Percentiles rank a stretch among this genome's conserved stretches.
These are phyloP conservation scores for Xanthoconium purpureum DNA, from an alignment of 768 basidiomycete genomes.

Conservation along the genomic window DNA sequence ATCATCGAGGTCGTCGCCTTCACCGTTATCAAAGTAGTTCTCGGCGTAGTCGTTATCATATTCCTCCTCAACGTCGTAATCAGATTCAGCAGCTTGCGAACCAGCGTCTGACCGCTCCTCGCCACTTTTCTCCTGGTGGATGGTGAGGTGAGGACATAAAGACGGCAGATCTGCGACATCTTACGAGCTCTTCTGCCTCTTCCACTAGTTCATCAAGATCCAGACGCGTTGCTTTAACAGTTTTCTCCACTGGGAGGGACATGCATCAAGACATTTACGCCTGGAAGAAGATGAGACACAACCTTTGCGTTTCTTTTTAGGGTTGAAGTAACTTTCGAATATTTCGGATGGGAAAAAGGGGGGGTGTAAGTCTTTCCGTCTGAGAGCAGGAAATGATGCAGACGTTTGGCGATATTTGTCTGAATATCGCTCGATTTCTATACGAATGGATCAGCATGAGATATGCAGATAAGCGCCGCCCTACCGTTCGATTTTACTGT, in stretches of 20 bases:
- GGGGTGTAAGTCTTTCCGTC: constrained; percentile 64
- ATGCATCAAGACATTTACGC: background rate
- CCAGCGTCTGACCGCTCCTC: constrained; percentile 67
- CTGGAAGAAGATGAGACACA: background rate
- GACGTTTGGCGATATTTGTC: constrained; percentile 75
- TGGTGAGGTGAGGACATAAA: background rate
- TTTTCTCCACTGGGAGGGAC: constrained; percentile 28
- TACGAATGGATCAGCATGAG: constrained; percentile 1
- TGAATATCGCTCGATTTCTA: constrained; percentile 78
- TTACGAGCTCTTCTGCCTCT: constrained; percentile 58
- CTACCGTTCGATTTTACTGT: constrained; percentile 59
- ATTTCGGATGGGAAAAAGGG: constrained; percentile 78
- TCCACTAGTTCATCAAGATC: constrained; percentile 70
- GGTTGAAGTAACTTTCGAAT: constrained; percentile 78
- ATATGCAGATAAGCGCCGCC: constrained; percentile 1
- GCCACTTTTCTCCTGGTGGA: constrained; percentile 60
- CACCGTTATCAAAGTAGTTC: constrained; percentile 90
- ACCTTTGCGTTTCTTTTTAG: constrained; percentile 60
- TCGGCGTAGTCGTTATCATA: constrained; percentile 90
- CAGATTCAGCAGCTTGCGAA: constrained; percentile 62
- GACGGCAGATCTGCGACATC: background rate
- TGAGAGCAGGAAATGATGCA: constrained; percentile 60
- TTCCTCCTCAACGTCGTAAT: constrained; percentile 87
- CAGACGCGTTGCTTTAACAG: constrained; percentile 39
- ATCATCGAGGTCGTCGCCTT: constrained; percentile 77